Base-by-base conservation (phyloP, 352 stramenopile species). In the Phytophthora kernoviae region DNA sequence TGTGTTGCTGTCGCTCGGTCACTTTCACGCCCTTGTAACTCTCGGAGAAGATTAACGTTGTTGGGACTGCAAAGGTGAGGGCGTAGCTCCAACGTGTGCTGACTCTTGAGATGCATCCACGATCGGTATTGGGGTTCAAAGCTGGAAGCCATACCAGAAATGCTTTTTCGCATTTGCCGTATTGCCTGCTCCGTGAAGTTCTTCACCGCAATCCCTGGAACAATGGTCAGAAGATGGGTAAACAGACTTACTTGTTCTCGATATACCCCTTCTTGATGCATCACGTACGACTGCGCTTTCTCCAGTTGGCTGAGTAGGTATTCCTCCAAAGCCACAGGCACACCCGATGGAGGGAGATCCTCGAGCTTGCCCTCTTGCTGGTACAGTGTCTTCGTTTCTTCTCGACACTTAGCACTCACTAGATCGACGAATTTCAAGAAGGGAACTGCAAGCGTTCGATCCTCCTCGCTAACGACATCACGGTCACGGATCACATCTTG, bases 41-140 rank as follows among this genome's bases (percentile, higher is more conserved):
- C 68, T 26, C 66, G 54, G 26, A 97, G 63, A 34, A 84, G 65
- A 0, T 63, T 36, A 1, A 39, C 55, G 30, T 87, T 83, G 68
- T 97, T 94, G 10, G 77, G 76, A 11, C 79, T 92, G 52, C 84
- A 90, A 22, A 96, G 65, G 22, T 90, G 71, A 0, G 89, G 89
- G 17, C 85, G 73, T 14, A 97, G 55, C 32, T 84, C 68, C 22
- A 77, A 21, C 2, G 61, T 76, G 55, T 96, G 73, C 6, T 65
- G 54, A 6, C 70, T 64, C 46, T 89, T 90, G 18, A 71, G 52
- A 2, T 74, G 46, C 37, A 83, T 75, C 70, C 75, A 89, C 26
- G 50, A 51, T 1, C 67, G 22, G 17, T 76, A 79, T 26, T 81
- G 39, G 18, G 45, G 24, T 11, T 77, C 65, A 2, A 96, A 57